Conservation (phyloP, 2,329 filamentous ascomycete species). For the Penicillium sp. region DNA sequence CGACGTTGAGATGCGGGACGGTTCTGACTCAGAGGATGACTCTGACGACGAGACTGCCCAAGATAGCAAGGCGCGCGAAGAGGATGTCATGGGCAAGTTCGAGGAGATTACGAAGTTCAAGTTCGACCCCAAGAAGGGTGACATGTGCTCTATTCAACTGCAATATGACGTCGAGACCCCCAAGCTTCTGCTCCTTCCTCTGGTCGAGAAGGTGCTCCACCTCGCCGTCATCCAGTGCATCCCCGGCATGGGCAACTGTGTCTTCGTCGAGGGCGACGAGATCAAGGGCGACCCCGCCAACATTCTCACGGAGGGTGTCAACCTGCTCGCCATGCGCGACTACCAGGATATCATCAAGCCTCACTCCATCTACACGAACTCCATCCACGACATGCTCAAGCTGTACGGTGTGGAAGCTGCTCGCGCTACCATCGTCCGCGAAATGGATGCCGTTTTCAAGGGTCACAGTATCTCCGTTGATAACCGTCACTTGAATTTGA, state of each 20-base stretch:
- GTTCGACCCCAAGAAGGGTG: slow-evolving; percentile 72
- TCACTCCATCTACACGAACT: slow-evolving; percentile 85
- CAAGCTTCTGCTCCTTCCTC: slow-evolving; percentile 88
- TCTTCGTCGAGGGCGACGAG: slow-evolving; percentile 61
- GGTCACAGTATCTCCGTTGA: slow-evolving; percentile 92
- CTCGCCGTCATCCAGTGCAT: slow-evolving; percentile 86
- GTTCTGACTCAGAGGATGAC: slow-evolving; percentile 38
- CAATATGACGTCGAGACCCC: slow-evolving; percentile 77
- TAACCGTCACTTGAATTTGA: slow-evolving; percentile 87
- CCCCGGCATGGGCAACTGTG: slow-evolving; percentile 70
- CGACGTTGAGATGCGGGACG: slow-evolving; percentile 39
- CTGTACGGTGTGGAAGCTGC: slow-evolving; percentile 94
- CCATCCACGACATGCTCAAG: slow-evolving; percentile 78
- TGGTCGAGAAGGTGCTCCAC: slow-evolving; percentile 78
- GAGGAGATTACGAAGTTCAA: slow-evolving; percentile 71
- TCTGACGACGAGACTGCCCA: slow-evolving; percentile 43
- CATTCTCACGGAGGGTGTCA: slow-evolving; percentile 80
- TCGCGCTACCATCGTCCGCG: slow-evolving; percentile 79
- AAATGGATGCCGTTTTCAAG: slow-evolving; percentile 81
- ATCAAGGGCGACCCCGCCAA: slow-evolving; percentile 50
- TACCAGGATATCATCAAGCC: slow-evolving; percentile 84
- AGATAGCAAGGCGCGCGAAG: slow-evolving; percentile 55
- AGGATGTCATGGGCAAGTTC: slow-evolving; percentile 63
- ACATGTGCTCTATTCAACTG: slow-evolving; percentile 76
- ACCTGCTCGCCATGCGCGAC: slow-evolving; percentile 85